Conservation (phyloP, 2,329 filamentous ascomycete species). For the Diaporthe longicolla region DNA sequence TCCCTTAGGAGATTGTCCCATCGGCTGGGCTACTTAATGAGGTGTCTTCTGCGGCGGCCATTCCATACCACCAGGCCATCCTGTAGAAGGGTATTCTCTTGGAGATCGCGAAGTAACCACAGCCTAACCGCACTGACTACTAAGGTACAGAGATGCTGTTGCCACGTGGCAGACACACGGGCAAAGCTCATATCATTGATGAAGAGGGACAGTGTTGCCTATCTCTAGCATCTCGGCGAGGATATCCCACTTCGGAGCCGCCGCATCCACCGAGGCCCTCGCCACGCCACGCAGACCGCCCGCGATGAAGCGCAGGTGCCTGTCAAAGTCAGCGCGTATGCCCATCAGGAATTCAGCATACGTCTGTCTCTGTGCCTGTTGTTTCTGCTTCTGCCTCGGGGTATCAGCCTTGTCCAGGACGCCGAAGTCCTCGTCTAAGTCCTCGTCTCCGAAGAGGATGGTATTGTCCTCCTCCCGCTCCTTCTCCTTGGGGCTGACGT, state of each 20-base stretch:
- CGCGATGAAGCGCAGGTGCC: conserved; percentile 77
- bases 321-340: conserved; percentile 75
- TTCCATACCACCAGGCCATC: background rate
- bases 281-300: conserved; percentile 82
- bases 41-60: no score
- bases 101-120: background rate
- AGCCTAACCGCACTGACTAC: background rate
- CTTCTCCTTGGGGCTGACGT: conserved; percentile 49
- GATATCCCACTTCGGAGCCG: conserved; percentile 79
- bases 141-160: background rate
- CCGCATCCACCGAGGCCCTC: conserved; percentile 76
- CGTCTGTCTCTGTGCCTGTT: conserved; percentile 50
- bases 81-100: background rate
- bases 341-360: conserved; percentile 68
- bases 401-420: conserved; percentile 46
- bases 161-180: background rate
- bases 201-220: conserved; percentile 47
- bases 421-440: conserved; percentile 55
- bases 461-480: conserved; percentile 46
- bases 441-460: conserved; percentile 45
- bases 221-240: conserved; percentile 84
- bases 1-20: background rate
- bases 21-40: no score
- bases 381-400: conserved; percentile 12
- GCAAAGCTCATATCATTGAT: background rate